phyloP scores from a whole-genome alignment of 108 stramenopile species.

The Poteriospumella lacustris region DNA sequence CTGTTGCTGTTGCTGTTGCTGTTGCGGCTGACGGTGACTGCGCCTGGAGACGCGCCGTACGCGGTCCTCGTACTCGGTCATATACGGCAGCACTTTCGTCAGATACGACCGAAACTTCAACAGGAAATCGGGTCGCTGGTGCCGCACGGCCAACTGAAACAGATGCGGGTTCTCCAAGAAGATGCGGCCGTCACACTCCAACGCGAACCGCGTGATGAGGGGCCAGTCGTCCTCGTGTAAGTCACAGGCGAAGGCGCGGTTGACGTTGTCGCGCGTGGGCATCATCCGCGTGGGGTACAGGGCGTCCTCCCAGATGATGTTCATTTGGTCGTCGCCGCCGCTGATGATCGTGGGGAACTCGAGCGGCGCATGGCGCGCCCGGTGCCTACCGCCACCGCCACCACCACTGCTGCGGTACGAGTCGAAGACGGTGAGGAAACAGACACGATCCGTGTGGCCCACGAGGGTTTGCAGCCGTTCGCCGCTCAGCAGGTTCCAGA shows the following conservation, averaged over 20 bases:
- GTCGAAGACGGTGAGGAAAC: background rate
- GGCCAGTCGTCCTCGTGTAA: too few species aligned
- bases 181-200: background rate
- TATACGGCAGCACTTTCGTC: background rate
- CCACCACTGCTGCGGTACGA: too few species aligned
- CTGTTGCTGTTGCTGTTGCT: too few species aligned
- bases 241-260: background rate
- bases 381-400: too few species aligned
- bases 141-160: background rate
- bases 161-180: background rate
- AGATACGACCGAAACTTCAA: background rate
- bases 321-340: background rate
- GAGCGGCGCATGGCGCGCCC: background rate
- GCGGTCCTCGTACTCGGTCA: background rate
- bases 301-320: constrained; percentile 1
- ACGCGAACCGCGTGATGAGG: background rate
- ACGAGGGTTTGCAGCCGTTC: background rate
- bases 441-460: background rate
- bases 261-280: background rate
- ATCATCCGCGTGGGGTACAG: background rate
- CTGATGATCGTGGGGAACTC: background rate
- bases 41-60: too few species aligned
- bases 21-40: too few species aligned
- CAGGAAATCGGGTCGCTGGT: constrained; percentile 5
- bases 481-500: background rate